Evolutionary conservation across 2,329 filamentous ascomycete species (phyloP).

Genomic region (Aquanectria penicillioides): DNA sequence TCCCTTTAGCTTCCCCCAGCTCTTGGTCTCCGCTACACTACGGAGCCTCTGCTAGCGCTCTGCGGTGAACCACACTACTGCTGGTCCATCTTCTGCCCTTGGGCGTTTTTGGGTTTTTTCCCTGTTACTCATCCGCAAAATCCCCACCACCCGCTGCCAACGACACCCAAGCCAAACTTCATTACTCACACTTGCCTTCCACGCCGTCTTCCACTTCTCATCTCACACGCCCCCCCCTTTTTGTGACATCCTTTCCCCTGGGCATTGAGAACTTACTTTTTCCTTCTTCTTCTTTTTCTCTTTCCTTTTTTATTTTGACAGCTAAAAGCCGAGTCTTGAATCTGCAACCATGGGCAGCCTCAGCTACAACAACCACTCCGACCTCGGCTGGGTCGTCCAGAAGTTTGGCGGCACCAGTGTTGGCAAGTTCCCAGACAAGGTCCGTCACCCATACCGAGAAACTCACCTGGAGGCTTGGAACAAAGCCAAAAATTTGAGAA

Average conservation of each 20-base stretch:
- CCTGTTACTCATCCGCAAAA: slow-evolving; percentile 39
- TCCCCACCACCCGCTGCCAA: slow-evolving; percentile 19
- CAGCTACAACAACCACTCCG: slow-evolving; percentile 47
- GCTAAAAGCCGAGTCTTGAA: neutral
- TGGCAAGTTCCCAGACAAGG: slow-evolving; percentile 86
- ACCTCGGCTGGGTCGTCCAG: slow-evolving; percentile 82
- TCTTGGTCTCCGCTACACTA: neutral
- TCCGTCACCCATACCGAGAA: slow-evolving; percentile 43
- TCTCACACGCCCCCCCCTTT: slow-evolving; percentile 2
- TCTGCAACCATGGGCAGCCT: slow-evolving; percentile 45
- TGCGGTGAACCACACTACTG: neutral
- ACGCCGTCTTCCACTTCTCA: neutral
- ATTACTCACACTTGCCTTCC: slow-evolving; percentile 15
- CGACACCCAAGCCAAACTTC: slow-evolving; percentile 9
- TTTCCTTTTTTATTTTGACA: neutral
- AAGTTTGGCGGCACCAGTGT: slow-evolving; percentile 97
- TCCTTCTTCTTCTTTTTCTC: slow-evolving; percentile 6
- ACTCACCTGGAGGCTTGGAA: too few species aligned
- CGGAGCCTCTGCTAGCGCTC: slow-evolving; percentile 3
- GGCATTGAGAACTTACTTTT: too few species aligned
- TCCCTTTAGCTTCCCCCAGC: slow-evolving; percentile 5
- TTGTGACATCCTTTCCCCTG: too few species aligned
- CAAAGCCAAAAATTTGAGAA: neutral
- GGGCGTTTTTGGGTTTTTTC: slow-evolving; percentile 17
- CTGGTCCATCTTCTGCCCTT: neutral